Percentiles rank a stretch among this genome's conserved stretches.
These are phyloP conservation scores for Xylaria arbuscula DNA, from an alignment of 2,329 filamentous ascomycete species.

Conservation along the genomic window DNA sequence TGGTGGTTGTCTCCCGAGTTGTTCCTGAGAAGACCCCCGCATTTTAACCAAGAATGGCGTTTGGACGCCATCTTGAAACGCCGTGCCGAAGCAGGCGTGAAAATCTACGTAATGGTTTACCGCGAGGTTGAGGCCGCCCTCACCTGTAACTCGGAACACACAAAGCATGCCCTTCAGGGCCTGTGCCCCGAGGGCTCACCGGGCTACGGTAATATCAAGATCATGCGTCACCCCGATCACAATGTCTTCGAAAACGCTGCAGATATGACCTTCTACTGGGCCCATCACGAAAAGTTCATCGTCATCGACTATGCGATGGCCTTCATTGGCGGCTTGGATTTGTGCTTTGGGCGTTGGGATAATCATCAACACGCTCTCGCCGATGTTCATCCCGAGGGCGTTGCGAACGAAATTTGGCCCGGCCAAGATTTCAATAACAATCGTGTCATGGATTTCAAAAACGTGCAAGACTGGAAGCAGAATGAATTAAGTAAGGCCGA, in stretches of 20 bases:
- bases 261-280: constrained; percentile 98
- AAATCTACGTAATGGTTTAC: constrained; percentile 94
- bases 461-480: constrained; percentile 89
- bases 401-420: constrained; percentile 87
- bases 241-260: constrained; percentile 93
- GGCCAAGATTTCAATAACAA: constrained; percentile 99
- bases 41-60: constrained; percentile 84
- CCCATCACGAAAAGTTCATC: constrained; percentile 97
- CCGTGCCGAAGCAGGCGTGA: constrained; percentile 89
- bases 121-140: constrained; percentile 84
- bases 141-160: constrained; percentile 93
- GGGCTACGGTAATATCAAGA: constrained; percentile 86
- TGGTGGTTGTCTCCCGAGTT: constrained; percentile 96
- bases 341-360: constrained; percentile 97
- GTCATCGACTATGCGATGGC: constrained; percentile 91
- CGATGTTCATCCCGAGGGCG: constrained; percentile 86
- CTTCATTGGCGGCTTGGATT: constrained; percentile 92
- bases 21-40: constrained; percentile 86
- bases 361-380: constrained; percentile 84
- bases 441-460: constrained; percentile 93
- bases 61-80: constrained; percentile 89
- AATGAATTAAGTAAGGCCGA: constrained; percentile 94
- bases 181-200: constrained; percentile 84
- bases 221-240: constrained; percentile 94
- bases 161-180: constrained; percentile 83